Evolutionary conservation across 345 rosid species (phyloP), one percentile per base, ranked within the genome.

Genomic region (Draba incana): DNA sequence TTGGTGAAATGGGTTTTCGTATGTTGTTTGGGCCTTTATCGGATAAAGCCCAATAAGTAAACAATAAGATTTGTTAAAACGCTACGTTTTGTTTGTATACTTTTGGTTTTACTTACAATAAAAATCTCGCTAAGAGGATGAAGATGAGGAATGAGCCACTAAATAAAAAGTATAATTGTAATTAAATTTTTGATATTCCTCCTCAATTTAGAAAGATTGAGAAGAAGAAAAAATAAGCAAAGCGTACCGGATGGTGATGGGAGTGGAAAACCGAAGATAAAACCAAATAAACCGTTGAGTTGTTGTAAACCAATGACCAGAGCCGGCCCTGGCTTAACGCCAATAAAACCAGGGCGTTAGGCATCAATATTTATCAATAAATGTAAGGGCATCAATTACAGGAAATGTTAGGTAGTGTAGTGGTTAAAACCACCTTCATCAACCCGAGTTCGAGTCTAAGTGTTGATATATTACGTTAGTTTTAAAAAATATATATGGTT

Each of bases 221-320:
- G 20, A 20, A 20, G 20, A 20, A 20, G n/a, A 20, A 6, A 39
- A 11, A 43, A 11, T 49, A 7, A 7, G 38, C 46, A 10, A 3
- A 13, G 64, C 83, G 69, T 83, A 86, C 90, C 45, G 85, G 71
- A 64, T 87, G 84, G 59, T 68, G 81, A 60, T 83, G 52, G 15
- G 88, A 84, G 64, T 81, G 75, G 30, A 81, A 80, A 68, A 87
- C 90, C 24, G 96, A 85, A 13, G 72, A 65, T 66, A 87, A 64
- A 16, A 92, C 94, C 98, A 56, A 92, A 81, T 9, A 89, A 75
- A 23, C 98, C 96, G 69, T 82, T 87, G 2, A 92, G 87, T 39
- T 92, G 98, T 63, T 92, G 96, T 68, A 92, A 90, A 15, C 96
- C 93, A 62, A 89, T 87, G 8, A 89, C 82, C 20, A 20, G 20